Evolutionary conservation across 805 yeast species (phyloP), one percentile per base, ranked within the genome.

Genomic region (Komagataella phaffii): DNA sequence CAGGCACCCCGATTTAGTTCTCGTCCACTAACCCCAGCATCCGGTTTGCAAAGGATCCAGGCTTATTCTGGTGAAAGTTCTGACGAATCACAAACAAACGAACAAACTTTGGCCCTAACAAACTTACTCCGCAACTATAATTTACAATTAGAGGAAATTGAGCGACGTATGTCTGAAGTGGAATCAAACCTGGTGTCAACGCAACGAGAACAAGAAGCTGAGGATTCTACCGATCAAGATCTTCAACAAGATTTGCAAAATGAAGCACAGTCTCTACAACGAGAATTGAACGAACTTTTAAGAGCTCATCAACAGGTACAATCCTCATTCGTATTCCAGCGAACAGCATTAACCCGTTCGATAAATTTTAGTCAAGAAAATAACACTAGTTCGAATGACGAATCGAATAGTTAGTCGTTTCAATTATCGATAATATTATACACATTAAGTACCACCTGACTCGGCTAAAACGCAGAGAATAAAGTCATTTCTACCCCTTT

Each of bases 401-500:
- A 30, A 30, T 30, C 40, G n/a, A 30, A 30, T 14, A 10, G 46
- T 44, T 19, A 44, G 12, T 44, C 46, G 21, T 44, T 17, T 7
- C 18, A 17, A 44, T 10, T 19, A 44, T 44, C 21, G 21, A 17
- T 44, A 46, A 17, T 46, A 48, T 24, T 30, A 21, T 48, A 44
- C 46, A 49, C 50, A 21, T 18, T 30, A 14, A 40, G 17, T 24
- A 24, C 24, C 21, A 19, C 40, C 17, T 40, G 14, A n/a, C 14
- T 17, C 46, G n/a, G 17, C 40, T 18, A 30, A 17, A 45, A 50
- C 6, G 52, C 52, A 8, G 47, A 30, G 21, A 53, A 51, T 5
- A 64, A 51, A 43, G 54, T 55, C 24, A 71, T 68, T 59, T 77
- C 82, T 17, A 71, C 59, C 51, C 57, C 61, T 52, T 66, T 67